Evolutionary conservation across 2,329 filamentous ascomycete species (phyloP).

Genomic region (Hansfordia pulvinata): DNA sequence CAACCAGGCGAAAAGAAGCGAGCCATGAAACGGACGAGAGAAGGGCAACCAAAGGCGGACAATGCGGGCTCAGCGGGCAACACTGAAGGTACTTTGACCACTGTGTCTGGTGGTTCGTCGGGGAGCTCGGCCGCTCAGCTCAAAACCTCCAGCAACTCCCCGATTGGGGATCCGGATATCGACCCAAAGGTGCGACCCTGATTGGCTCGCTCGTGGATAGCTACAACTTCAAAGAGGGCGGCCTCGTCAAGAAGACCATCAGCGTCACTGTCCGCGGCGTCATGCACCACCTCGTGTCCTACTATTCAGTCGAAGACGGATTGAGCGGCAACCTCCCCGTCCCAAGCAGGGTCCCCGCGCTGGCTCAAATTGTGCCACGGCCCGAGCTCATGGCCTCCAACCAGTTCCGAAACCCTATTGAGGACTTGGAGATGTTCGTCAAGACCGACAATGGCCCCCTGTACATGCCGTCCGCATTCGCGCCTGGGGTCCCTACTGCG

Average conservation of each 20-base stretch:
- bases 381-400: slow-evolving; percentile 44
- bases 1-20: slow-evolving; percentile 76
- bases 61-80: slow-evolving; percentile 7
- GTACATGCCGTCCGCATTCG: not conserved
- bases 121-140: no score
- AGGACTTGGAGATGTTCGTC: slow-evolving; percentile 26
- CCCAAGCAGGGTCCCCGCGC: slow-evolving; percentile 38
- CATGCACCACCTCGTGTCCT: slow-evolving; percentile 76
- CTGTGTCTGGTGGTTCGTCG: slow-evolving; percentile 1
- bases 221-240: slow-evolving; percentile 72
- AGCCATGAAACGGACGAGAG: no score
- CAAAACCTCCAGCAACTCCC: no score
- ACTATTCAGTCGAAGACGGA: slow-evolving; percentile 77
- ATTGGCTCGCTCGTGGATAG: slow-evolving; percentile 82
- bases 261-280: slow-evolving; percentile 63
- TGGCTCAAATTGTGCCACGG: slow-evolving; percentile 39
- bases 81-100: not conserved
- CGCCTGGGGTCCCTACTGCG: no score
- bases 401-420: slow-evolving; percentile 53
- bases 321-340: slow-evolving; percentile 41
- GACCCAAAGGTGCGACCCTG: no score
- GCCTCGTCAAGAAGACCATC: slow-evolving; percentile 87
- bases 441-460: slow-evolving; percentile 4
- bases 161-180: no score
- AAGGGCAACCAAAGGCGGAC: no score